A percentile compares a stretch with the other conserved stretches of the same genome.
Evolutionary conservation across 306 rosid species (phyloP).

Genomic region (barrel medic (Medicago truncatula)): MtrunA17r5.0-ANR NC_053049.1:48591001-48591500

Average conservation of each 20-base stretch:
- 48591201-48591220: slow-evolving; percentile 27
- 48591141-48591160: background rate
- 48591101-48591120: background rate
- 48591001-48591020: no score
- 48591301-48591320: no score
- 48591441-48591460: no score
- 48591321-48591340: slow-evolving; percentile 15
- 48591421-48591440: no score
- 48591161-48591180: slow-evolving; percentile 14
- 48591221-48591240: slow-evolving; percentile 30
- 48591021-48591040: no score
- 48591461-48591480: no score
- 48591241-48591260: slow-evolving; percentile 5
- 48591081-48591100: no score
- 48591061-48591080: no score
- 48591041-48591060: no score
- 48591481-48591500: no score
- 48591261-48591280: slow-evolving; percentile 1
- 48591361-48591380: slow-evolving; percentile 16
- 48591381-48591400: background rate
- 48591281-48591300: slow-evolving; percentile 23
- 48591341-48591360: slow-evolving; percentile 19
- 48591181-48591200: slow-evolving; percentile 19
- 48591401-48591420: no score
- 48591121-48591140: slow-evolving; percentile 25